Conservation (phyloP, 2,329 filamentous ascomycete species). For the Pseudopyrenochaeta lycopersici region DNA sequence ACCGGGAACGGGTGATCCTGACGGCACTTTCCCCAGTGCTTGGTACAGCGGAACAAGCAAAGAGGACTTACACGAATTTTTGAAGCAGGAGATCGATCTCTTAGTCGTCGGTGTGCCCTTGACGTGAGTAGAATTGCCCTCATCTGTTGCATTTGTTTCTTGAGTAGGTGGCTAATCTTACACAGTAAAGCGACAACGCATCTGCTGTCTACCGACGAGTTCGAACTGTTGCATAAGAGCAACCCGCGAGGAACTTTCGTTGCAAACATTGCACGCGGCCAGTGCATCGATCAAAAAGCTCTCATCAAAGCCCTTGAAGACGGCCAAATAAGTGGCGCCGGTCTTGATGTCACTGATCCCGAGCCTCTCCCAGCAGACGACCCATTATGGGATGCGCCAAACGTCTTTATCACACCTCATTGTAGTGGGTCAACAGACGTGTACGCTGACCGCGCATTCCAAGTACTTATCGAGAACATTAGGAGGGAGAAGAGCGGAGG, state of each 20-base stretch:
- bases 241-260: constrained; percentile 64
- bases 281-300: constrained; percentile 68
- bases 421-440: constrained; percentile 62
- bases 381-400: constrained; percentile 74
- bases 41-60: constrained; percentile 68
- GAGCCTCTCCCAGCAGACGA: constrained; percentile 76
- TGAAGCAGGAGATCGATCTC: constrained; percentile 65
- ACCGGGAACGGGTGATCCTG: constrained; percentile 69
- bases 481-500: constrained; percentile 61
- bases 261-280: constrained; percentile 75
- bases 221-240: constrained; percentile 60
- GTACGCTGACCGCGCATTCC: constrained; percentile 66
- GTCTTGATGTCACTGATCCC: constrained; percentile 81
- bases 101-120: constrained; percentile 66
- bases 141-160: not conserved
- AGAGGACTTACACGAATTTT: constrained; percentile 61
- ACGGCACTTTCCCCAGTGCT: constrained; percentile 62
- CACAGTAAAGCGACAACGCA: constrained; percentile 58
- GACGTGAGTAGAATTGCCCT: constrained; percentile 49
- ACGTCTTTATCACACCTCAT: constrained; percentile 75
- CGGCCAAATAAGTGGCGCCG: constrained; percentile 69
- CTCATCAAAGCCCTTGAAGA: constrained; percentile 69
- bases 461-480: constrained; percentile 68
- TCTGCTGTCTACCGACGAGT: constrained; percentile 64
- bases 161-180: constrained; percentile 1